These are phyloP conservation scores for Ganoderma boninense DNA, from an alignment of 1,284 basidiomycete species.

Conservation along the genomic window DNA sequence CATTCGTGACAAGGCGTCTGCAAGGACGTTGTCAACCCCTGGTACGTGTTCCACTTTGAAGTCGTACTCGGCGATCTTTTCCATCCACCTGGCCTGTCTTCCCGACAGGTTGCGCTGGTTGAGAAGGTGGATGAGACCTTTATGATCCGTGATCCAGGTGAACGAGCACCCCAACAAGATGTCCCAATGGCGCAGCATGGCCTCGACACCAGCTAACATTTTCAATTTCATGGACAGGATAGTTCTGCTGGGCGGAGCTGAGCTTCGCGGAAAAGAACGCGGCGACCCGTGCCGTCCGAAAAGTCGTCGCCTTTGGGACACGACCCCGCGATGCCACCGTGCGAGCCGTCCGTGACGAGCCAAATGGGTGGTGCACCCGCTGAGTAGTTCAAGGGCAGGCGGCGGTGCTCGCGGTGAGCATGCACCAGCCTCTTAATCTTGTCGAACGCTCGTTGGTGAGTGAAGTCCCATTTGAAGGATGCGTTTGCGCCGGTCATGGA, in stretches of 20 bases:
- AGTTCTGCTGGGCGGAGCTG: slow-evolving; percentile 34
- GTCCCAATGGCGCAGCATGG: slow-evolving; percentile 37
- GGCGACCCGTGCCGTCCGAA: slow-evolving; percentile 21
- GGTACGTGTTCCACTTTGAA: too few relatives aligned
- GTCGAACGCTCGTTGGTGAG: slow-evolving; percentile 39
- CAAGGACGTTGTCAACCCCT: slow-evolving; percentile 23
- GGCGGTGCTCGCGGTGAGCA: slow-evolving; percentile 25
- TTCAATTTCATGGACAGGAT: not conserved
- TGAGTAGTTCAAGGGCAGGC: slow-evolving; percentile 32
- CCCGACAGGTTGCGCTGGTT: slow-evolving; percentile 24
- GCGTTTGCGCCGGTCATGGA: slow-evolving; percentile 16
- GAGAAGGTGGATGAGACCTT: slow-evolving; percentile 34
- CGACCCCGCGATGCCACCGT: slow-evolving; percentile 5
- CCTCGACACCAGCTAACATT: slow-evolving; percentile 40
- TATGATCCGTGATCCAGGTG: slow-evolving; percentile 38
- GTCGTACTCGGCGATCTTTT: too few relatives aligned
- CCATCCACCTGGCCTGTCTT: too few relatives aligned
- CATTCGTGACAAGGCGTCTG: slow-evolving; percentile 44
- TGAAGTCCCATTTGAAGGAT: slow-evolving; percentile 32
- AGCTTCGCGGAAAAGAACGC: slow-evolving; percentile 42
- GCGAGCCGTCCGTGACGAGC: slow-evolving; percentile 28
- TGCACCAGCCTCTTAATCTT: slow-evolving; percentile 34
- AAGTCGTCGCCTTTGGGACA: slow-evolving; percentile 36
- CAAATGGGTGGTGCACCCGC: slow-evolving; percentile 23
- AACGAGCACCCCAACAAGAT: slow-evolving; percentile 33